A percentile compares a stretch with the other conserved stretches of the same genome.
Evolutionary conservation across 2,329 filamentous ascomycete genomes (phyloP).

Genomic region (Paramyrothecium roridum): DNA sequence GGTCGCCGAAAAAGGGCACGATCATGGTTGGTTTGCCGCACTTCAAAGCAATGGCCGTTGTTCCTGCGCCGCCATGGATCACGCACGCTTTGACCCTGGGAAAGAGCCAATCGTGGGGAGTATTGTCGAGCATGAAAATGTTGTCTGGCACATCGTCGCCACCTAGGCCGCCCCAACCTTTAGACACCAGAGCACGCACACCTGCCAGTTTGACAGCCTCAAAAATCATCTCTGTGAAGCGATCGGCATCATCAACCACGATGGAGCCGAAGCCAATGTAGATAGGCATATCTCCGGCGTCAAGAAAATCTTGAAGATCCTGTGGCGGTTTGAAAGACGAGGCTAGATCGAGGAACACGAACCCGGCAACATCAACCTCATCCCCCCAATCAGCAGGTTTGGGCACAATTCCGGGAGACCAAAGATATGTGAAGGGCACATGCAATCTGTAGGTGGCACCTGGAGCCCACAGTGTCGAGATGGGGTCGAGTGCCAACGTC

Average conservation of each 20-base stretch:
- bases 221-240: slow-evolving; percentile 56
- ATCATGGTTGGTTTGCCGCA: slow-evolving; percentile 71
- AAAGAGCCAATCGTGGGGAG: slow-evolving; percentile 66
- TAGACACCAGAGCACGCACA: slow-evolving; percentile 58
- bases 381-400: slow-evolving; percentile 67
- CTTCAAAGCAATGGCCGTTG: slow-evolving; percentile 65
- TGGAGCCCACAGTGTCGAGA: slow-evolving; percentile 75
- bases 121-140: slow-evolving; percentile 61
- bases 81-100: slow-evolving; percentile 55
- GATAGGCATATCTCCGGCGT: slow-evolving; percentile 54
- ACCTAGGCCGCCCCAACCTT: slow-evolving; percentile 63
- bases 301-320: slow-evolving; percentile 52
- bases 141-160: slow-evolving; percentile 42
- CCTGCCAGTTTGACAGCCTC: slow-evolving; percentile 55
- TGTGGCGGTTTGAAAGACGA: slow-evolving; percentile 49
- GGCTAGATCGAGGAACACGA: slow-evolving; percentile 56
- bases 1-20: slow-evolving; percentile 77
- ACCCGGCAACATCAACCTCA: slow-evolving; percentile 73
- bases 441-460: slow-evolving; percentile 69
- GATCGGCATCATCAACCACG: slow-evolving; percentile 59
- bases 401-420: slow-evolving; percentile 63
- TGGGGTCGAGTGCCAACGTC: slow-evolving; percentile 67
- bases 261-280: slow-evolving; percentile 69
- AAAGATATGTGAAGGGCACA: slow-evolving; percentile 73
- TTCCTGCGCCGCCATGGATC: slow-evolving; percentile 64